phyloP scores from a whole-genome alignment of 257 asterid species.

The Mitragyna speciosa region DNA sequence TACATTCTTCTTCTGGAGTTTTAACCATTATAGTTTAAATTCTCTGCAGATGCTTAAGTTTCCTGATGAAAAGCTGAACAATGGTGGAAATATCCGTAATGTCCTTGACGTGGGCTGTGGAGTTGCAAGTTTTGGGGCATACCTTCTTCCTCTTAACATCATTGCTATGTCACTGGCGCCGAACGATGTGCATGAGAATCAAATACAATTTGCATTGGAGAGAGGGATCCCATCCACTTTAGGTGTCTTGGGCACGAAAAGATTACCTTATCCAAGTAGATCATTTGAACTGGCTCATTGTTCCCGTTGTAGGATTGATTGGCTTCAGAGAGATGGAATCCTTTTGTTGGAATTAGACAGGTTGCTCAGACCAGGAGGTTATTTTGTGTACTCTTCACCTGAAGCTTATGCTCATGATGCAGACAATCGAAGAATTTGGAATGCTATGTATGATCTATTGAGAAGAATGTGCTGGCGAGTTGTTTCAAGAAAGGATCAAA shows the following conservation, averaged over 20 bases:
- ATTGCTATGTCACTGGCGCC: constrained; percentile 96
- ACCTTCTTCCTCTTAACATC: constrained; percentile 71
- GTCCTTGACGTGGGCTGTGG: constrained; percentile 99
- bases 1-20: not conserved
- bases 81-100: constrained; percentile 71
- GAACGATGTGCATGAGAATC: constrained; percentile 94
- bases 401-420: constrained; percentile 88
- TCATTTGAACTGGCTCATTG: constrained; percentile 92
- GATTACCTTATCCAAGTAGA: constrained; percentile 92
- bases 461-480: constrained; percentile 95
- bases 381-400: constrained; percentile 89
- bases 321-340: constrained; percentile 96
- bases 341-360: constrained; percentile 89
- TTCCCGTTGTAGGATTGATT: constrained; percentile 92
- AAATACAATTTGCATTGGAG: constrained; percentile 93
- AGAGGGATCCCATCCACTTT: constrained; percentile 86
- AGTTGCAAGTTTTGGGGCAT: constrained; percentile 96
- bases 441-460: constrained; percentile 66
- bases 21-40: constrained; percentile 11
- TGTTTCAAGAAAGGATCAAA: constrained; percentile 71
- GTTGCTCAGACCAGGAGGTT: constrained; percentile 90
- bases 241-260: constrained; percentile 87
- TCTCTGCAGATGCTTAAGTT: constrained; percentile 78
- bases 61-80: constrained; percentile 65
- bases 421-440: constrained; percentile 80